Evolutionary conservation across 768 basidiomycete species (phyloP).

Genomic region (Lentinula aciculospora): DNA sequence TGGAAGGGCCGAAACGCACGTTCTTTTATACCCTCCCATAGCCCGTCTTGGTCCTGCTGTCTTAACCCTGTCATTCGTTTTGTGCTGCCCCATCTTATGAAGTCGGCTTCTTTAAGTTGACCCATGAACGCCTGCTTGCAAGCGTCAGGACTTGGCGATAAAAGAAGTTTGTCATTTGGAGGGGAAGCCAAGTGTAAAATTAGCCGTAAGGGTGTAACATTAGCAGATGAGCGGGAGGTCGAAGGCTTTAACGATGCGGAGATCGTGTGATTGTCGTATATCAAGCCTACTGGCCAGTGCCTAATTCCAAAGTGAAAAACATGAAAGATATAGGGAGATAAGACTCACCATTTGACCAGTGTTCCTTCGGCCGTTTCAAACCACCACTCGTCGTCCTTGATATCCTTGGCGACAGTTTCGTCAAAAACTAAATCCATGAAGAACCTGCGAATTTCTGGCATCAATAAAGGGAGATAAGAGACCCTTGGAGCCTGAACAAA

Average conservation of each 20-base stretch:
- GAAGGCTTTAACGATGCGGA: slow-evolving; percentile 51
- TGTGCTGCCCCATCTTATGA: slow-evolving; percentile 94
- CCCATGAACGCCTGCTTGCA: slow-evolving; percentile 96
- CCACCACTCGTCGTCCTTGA: slow-evolving; percentile 96
- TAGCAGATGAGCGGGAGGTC: slow-evolving; percentile 31
- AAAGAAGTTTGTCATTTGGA: slow-evolving; percentile 78
- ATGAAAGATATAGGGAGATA: neutral
- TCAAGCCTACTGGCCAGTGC: slow-evolving; percentile 97
- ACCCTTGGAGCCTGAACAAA: slow-evolving; percentile 89
- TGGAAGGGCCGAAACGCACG: slow-evolving; percentile 51
- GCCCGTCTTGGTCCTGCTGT: slow-evolving; percentile 89
- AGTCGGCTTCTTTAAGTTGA: slow-evolving; percentile 94
- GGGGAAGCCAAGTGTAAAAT: slow-evolving; percentile 85
- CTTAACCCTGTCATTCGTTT: slow-evolving; percentile 88
- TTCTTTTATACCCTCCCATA: slow-evolving; percentile 96
- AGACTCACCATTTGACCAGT: slow-evolving; percentile 78
- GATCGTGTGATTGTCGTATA: slow-evolving; percentile 82
- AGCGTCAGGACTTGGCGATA: slow-evolving; percentile 75
- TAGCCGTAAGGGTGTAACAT: slow-evolving; percentile 62
- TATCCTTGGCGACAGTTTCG: slow-evolving; percentile 64
- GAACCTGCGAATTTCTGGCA: slow-evolving; percentile 84
- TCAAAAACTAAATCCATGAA: slow-evolving; percentile 92
- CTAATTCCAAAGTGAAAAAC: slow-evolving; percentile 33
- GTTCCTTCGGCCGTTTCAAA: slow-evolving; percentile 87
- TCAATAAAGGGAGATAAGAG: slow-evolving; percentile 86